phyloP scores from a whole-genome alignment of 2,329 filamentous ascomycete species.

The Mariannaea sp. region DNA sequence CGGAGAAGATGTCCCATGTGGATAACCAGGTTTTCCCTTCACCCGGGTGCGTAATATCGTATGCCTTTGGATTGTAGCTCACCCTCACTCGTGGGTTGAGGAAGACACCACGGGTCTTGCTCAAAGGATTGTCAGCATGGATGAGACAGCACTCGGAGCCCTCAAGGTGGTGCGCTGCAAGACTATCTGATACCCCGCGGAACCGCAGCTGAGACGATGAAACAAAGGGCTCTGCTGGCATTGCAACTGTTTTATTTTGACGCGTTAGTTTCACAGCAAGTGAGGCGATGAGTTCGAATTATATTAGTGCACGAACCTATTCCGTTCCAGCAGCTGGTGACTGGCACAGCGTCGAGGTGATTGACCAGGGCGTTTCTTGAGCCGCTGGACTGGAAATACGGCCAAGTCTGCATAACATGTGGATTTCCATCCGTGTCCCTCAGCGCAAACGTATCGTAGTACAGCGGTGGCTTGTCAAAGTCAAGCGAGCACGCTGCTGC shows the following conservation, averaged over 20 bases:
- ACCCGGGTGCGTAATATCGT: constrained; percentile 52
- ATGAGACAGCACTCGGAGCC: constrained; percentile 81
- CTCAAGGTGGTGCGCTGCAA: constrained; percentile 68
- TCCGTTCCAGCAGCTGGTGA: constrained; percentile 53
- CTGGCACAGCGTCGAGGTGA: constrained; percentile 52
- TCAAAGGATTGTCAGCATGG: constrained; percentile 70
- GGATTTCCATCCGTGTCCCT: constrained; percentile 58
- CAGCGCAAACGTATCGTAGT: constrained; percentile 68
- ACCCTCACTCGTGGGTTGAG: constrained; percentile 73
- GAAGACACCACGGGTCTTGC: constrained; percentile 60
- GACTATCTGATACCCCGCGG: constrained; percentile 65
- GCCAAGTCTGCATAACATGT: constrained; percentile 60
- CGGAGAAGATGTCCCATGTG: constrained; percentile 52
- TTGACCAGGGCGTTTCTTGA: constrained; percentile 60
- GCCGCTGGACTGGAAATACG: constrained; percentile 57
- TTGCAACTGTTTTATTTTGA: constrained; percentile 48
- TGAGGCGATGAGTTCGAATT: neutral
- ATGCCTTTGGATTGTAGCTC: constrained; percentile 62
- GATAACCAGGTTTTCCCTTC: constrained; percentile 51
- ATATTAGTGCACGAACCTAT: constrained; percentile 42
- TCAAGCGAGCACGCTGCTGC: constrained; percentile 67
- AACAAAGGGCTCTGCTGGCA: constrained; percentile 62
- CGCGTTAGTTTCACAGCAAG: constrained; percentile 8
- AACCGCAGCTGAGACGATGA: constrained; percentile 57
- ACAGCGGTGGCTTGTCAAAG: constrained; percentile 57